Conservation (phyloP, 257 asterid genomes). For the Mitragyna speciosa region DNA sequence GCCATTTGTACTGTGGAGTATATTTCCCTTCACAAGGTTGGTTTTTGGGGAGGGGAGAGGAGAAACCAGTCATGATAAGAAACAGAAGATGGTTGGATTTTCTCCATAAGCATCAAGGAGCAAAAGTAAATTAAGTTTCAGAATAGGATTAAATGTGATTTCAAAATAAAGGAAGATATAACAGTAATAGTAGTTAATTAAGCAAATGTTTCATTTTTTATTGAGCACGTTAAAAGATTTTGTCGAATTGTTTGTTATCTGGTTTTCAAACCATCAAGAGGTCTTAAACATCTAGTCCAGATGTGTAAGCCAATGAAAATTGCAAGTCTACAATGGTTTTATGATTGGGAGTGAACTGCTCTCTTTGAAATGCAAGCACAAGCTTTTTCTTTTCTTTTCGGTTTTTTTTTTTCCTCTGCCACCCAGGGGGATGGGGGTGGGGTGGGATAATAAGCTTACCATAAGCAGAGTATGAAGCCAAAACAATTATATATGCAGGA, state of each 20-base stretch:
- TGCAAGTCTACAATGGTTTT: not conserved
- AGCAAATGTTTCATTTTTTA: not conserved
- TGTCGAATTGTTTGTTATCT: not conserved
- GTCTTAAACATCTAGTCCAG: not conserved
- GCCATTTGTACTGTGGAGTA: conserved; percentile 84
- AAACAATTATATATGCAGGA: conserved; percentile 79
- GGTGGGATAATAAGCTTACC: conserved; percentile 39
- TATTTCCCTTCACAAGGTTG: conserved; percentile 52
- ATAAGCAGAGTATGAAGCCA: conserved; percentile 88
- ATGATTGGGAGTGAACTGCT: no score
- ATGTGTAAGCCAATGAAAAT: not conserved
- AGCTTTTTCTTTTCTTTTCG: not conserved
- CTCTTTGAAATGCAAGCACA: not conserved
- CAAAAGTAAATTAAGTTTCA: not conserved
- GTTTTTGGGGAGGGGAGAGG: not conserved
- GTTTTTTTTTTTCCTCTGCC: no score
- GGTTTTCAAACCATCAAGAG: not conserved
- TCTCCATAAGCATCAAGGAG: not conserved
- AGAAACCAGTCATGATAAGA: not conserved
- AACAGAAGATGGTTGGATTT: not conserved
- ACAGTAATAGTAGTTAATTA: not conserved
- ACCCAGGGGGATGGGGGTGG: no score
- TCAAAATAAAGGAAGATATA: not conserved
- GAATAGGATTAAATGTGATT: not conserved
- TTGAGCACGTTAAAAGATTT: not conserved